Base-by-base conservation (phyloP, 2,329 filamentous ascomycete species). In the Thelonectria discophora region DNA sequence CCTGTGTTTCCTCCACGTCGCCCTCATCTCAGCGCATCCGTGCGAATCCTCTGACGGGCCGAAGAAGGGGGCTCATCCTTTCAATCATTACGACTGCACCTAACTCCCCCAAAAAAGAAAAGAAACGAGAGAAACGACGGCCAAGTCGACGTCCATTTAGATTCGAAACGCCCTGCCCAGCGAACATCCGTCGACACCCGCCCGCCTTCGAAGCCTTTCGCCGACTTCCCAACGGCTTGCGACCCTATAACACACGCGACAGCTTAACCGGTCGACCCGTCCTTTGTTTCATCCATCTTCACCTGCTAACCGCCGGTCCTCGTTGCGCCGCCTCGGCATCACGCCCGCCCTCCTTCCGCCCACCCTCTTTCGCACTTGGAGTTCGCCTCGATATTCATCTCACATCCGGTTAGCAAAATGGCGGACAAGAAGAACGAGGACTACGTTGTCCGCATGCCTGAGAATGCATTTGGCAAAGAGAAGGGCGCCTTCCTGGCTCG, bases 371-470 rank as follows among this genome's bases (percentile, higher is more conserved):
- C 20, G n/a, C 17, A 15, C n/a, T 49, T 20, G n/a, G 7, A 2
- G 15, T 27, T 24, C 3, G 13, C n/a, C 37, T 20, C 11, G 47
- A 53, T 59, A 45, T 60, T 60, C 47, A 49, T 80, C 67, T 78
- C 79, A 32, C 56, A 27, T 55, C 40, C 47, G 27, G 30, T n/a
- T 42, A 18, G 40, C 42, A 71, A 21, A 39, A 97, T 97, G 93
- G 85, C 90, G 73, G 91, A 95, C 83, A 93, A 94, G 77, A 96
- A 95, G 85, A 95, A 92, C 78, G 90, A 91, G 75, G 91, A 95
- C 75, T 92, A 89, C 74, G 81, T 85, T 65, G 84, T 92, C 75
- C 87, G 90, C 71, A 87, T 92, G 82, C 86, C 86, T 72, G 89
- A 90, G 63, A 82, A 84, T 67, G 79, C 81, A 71, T 71, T 67